Evolutionary conservation across 495 filamentous ascomycete species (phyloP), one percentile per base, ranked within the genome.

Genomic region (Neurospora hispaniola): DNA sequence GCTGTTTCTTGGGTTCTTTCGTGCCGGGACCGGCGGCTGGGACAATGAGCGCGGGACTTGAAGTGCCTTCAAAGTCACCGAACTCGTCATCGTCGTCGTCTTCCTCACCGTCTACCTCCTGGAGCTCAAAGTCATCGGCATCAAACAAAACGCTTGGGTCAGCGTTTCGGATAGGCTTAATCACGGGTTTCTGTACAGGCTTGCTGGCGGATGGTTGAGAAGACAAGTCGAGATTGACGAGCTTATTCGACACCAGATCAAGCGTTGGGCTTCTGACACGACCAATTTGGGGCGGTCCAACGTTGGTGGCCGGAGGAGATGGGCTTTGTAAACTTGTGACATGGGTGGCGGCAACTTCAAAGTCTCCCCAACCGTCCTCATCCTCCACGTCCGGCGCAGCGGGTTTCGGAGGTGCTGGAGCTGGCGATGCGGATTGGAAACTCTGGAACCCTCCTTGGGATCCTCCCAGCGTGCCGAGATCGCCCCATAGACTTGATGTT

Each of bases 301-400:
- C 43, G 8, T 38, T 74, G 12, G 46, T 23, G 39, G 11, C 27
- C 1, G 75, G 14, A 71, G 70, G 12, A 70, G 42, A 11, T 69
- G 43, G 16, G 73, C 71, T 39, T 73, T 71, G 39, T 70, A 35
- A 8, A 5, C 27, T 66, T 9, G 54, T 35, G 54, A 35, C 18
- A 27, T 69, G n/a, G 76, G 69, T 31, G 6, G 75, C 46, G 11
- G 89, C 87, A 16, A 85, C 85, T 76, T 92, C 91, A 75, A 94
- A 94, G 71, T 93, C 91, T 16, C 91, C 91, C 87, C 90, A 94
- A 14, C 89, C 91, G 77, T 93, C 91, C 42, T 91, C 89, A 8
- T 86, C 86, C 8, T 83, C 84, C 0, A 79, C 79, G 23, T 84
- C 81, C 38, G 80, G 74, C 11, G 70, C 72, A 12, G 18, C 40